Conservation (phyloP, 75 land plant genomes). For the Selaginella moellendorffii region DNA sequence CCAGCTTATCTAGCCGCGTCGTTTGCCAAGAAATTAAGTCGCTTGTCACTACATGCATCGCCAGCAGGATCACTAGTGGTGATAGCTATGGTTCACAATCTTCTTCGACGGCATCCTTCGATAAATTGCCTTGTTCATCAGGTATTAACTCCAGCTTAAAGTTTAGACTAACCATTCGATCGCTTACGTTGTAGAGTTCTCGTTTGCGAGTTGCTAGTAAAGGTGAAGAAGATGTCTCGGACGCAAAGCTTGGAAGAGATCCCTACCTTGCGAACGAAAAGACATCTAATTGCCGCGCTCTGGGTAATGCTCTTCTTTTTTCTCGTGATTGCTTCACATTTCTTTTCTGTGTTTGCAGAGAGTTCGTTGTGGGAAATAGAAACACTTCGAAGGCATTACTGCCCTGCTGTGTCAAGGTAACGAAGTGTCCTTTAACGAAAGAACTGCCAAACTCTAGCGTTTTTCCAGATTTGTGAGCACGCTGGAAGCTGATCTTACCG, state of each 20-base stretch:
- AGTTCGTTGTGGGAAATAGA: constrained; percentile 99
- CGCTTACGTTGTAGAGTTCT: background rate
- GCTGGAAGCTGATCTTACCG: constrained; percentile 85
- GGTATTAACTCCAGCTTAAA: constrained; percentile 48
- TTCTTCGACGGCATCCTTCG: constrained; percentile 89
- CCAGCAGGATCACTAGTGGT: constrained; percentile 78
- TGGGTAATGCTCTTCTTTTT: constrained; percentile 40
- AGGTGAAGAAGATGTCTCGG: constrained; percentile 12
- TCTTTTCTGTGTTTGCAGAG: constrained; percentile 30
- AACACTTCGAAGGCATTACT: constrained; percentile 80
- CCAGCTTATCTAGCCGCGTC: constrained; percentile 97
- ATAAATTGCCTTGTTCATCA: constrained; percentile 77
- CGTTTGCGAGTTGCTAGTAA: constrained; percentile 1
- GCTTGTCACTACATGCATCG: constrained; percentile 58
- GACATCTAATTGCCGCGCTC: constrained; percentile 60
- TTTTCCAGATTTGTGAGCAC: constrained; percentile 68
- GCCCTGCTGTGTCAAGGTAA: constrained; percentile 91
- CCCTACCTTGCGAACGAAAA: constrained; percentile 50
- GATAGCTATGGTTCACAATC: constrained; percentile 84
- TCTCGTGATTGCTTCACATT: background rate
- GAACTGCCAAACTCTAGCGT: background rate
- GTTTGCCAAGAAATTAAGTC: constrained; percentile 84
- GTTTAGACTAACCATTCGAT: too few species aligned
- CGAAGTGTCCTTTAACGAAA: background rate
- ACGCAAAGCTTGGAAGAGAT: constrained; percentile 40